Conservation (phyloP, 768 basidiomycete species). For the Daedaleopsis nitida region DNA sequence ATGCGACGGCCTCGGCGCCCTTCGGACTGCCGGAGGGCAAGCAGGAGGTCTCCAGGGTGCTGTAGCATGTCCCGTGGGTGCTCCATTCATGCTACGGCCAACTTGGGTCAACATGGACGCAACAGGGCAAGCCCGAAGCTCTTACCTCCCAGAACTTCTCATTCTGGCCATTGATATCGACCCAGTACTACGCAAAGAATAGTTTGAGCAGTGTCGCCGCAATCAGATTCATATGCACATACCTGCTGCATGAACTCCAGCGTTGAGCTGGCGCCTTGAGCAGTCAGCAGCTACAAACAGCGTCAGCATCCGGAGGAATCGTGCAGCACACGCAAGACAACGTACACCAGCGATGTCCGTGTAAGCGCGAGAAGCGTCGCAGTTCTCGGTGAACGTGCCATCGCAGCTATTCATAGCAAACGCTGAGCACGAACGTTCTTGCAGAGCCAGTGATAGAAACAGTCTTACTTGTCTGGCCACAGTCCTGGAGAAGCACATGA, state of each 20-base stretch:
- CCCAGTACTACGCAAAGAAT: slow-evolving; percentile 49
- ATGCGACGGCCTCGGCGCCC: slow-evolving; percentile 72
- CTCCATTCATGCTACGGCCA: slow-evolving; percentile 64
- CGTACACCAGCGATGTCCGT: slow-evolving; percentile 43
- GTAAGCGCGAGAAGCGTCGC: slow-evolving; percentile 49
- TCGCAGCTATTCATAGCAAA: slow-evolving; percentile 50
- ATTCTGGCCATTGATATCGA: slow-evolving; percentile 58
- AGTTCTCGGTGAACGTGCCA: slow-evolving; percentile 36
- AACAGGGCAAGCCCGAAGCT: background rate
- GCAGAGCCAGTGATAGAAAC: background rate
- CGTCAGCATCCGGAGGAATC: background rate
- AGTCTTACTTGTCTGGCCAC: slow-evolving; percentile 63
- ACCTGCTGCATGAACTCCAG: slow-evolving; percentile 55
- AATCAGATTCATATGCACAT: background rate
- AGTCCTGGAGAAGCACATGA: slow-evolving; percentile 42
- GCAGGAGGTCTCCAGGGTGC: slow-evolving; percentile 61
- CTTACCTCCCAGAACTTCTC: slow-evolving; percentile 72
- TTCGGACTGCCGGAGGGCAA: slow-evolving; percentile 58
- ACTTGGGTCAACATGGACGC: background rate
- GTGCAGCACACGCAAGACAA: background rate
- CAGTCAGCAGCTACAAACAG: slow-evolving; percentile 48
- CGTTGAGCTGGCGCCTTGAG: slow-evolving; percentile 60
- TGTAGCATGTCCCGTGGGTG: slow-evolving; percentile 64
- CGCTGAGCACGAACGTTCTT: slow-evolving; percentile 6
- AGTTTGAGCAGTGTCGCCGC: background rate